Conservation (phyloP, 73 alveolate genomes). For the Loxodes magnus region DNA sequence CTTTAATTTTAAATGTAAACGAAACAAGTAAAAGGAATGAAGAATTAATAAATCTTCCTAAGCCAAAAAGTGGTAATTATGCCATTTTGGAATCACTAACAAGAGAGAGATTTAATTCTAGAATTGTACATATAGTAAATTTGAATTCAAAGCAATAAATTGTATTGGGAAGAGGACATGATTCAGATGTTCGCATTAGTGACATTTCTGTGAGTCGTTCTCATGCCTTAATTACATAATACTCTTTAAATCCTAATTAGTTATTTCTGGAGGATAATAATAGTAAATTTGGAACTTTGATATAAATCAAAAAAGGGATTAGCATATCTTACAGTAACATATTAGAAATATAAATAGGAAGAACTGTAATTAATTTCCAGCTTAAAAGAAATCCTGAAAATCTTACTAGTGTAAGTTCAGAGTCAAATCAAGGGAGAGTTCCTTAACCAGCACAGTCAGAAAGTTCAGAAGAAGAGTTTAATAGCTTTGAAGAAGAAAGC, state of each 20-base stretch:
- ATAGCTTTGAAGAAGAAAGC: too few species aligned
- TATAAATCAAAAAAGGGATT: constrained; percentile 2
- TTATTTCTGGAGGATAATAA: constrained; percentile 5
- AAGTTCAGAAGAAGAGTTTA: too few species aligned
- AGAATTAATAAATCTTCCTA: constrained; percentile 27
- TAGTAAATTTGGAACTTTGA: constrained; percentile 8
- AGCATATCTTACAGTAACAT: not conserved
- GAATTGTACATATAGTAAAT: constrained; percentile 3
- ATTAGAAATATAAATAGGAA: not conserved
- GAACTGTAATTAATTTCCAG: not conserved
- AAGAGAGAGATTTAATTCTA: constrained; percentile 3
- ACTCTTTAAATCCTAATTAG: not conserved
- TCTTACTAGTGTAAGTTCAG: too few species aligned
- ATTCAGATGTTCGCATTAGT: constrained; percentile 24
- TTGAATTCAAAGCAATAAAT: constrained; percentile 1
- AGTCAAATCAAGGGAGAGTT: too few species aligned
- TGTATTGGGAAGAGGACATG: constrained; percentile 32
- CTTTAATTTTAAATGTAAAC: constrained; percentile 26
- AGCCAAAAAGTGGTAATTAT: constrained; percentile 13
- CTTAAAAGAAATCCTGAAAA: too few species aligned
- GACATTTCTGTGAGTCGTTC: constrained; percentile 24
- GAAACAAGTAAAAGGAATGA: not conserved
- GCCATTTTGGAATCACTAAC: constrained; percentile 9
- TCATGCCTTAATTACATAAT: constrained; percentile 4
- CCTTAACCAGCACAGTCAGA: too few species aligned